These are phyloP conservation scores for Bodo saltans DNA, from an alignment of 78 protist species.

Conservation along the genomic window DNA sequence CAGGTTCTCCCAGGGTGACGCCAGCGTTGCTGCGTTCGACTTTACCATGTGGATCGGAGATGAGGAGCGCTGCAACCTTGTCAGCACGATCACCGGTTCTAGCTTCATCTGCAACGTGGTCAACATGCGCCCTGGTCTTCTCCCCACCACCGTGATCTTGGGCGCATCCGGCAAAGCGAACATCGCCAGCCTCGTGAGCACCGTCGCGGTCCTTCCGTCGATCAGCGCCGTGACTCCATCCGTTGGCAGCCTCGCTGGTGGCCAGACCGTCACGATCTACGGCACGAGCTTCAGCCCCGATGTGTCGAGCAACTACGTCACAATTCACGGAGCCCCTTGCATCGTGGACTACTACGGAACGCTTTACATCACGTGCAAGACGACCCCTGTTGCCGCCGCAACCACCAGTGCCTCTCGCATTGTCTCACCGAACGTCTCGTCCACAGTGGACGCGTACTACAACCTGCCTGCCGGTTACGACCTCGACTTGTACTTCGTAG, in stretches of 20 bases:
- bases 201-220: not conserved
- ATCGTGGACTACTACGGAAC: not conserved
- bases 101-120: not conserved
- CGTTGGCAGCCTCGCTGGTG: not conserved
- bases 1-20: not conserved
- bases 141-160: not conserved
- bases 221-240: not conserved
- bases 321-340: slow-evolving; percentile 3
- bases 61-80: not conserved
- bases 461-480: no score
- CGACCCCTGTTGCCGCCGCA: not conserved
- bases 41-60: not conserved
- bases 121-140: not conserved
- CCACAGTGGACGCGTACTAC: not conserved
- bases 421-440: not conserved
- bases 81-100: not conserved
- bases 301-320: not conserved
- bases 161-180: not conserved
- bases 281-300: not conserved
- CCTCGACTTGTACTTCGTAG: not conserved
- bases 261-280: not conserved
- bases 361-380: no score
- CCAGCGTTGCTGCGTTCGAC: not conserved
- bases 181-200: not conserved
- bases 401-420: not conserved